Base-by-base conservation (phyloP, 257 asterid species). In the Craterostigma plantagineum region DNA sequence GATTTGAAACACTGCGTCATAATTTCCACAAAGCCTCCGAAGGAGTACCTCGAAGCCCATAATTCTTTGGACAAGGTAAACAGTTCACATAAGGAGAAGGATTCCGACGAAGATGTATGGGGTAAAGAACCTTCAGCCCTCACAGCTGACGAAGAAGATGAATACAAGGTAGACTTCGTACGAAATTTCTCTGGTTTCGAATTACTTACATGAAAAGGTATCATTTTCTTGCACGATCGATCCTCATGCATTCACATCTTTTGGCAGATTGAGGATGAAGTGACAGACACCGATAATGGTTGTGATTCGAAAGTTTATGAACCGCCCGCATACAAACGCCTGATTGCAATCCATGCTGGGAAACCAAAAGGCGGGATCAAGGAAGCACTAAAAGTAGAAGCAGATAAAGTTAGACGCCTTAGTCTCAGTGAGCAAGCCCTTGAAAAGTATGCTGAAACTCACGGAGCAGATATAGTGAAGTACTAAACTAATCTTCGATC, bases 1-100 rank as follows among this genome's bases (percentile, higher is more conserved):
- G 77, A 76, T 38, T 46, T 83, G 34, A 83, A 76, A 51, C 65
- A 76, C 46, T 75, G 75, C 18, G 43, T 83, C 42, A 64, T 83
- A n/a, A 59, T 83, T 59, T 83, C 95, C 51, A 83, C 95, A 18
- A 83, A 83, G 59, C 95, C 92, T 60, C 95, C 95, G 14, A 79
- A 71, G 54, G 86, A 83, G 73, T 76, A 73, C 64, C 86, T 73
- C n/a, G 82, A 78, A 65, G 75, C 76, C 41, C 70, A 65, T 53
- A 35, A 51, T n/a, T 14, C 34, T 12, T 52, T 60, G 45, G 82
- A 71, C 39, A 57, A 45, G 45, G 67, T 38, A 18, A 57, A 46
- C 49, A 52, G 11, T 45, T 59, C 53, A 11, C 64, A 17, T 17
- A 68, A 18, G 44, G 63, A 50, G 60, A 75, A 68, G 49, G 77